These are phyloP conservation scores for Selaginella moellendorffii DNA, from an alignment of 75 land plant genomes.

Conservation along the genomic window DNA sequence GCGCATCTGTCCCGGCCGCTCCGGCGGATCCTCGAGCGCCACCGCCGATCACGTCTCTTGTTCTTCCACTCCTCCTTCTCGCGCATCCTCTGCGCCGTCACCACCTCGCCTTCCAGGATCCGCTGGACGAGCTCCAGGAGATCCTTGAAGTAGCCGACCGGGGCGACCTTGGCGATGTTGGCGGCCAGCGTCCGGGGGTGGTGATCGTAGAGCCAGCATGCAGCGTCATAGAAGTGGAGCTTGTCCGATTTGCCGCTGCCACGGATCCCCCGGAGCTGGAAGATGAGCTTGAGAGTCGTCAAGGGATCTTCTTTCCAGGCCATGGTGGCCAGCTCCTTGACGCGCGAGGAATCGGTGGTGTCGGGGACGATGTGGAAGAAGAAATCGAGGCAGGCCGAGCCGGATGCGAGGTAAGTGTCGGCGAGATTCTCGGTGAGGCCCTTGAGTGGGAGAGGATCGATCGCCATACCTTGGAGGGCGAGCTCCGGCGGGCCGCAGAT, in stretches of 20 bases:
- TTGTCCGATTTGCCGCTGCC: too few relatives aligned
- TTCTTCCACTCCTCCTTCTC: too few relatives aligned
- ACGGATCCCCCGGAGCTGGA: slow-evolving; percentile 51
- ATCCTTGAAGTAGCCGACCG: slow-evolving; percentile 62
- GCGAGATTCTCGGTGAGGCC: slow-evolving; percentile 57
- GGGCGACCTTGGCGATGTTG: slow-evolving; percentile 34
- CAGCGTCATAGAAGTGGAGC: slow-evolving; percentile 45
- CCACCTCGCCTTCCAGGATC: slow-evolving; percentile 26
- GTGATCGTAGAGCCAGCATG: slow-evolving; percentile 43
- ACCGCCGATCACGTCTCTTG: too few relatives aligned
- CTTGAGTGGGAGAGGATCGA: too few relatives aligned
- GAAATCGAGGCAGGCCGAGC: slow-evolving; percentile 54
- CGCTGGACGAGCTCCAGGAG: slow-evolving; percentile 46
- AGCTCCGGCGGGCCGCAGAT: too few relatives aligned
- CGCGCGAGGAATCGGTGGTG: slow-evolving; percentile 18
- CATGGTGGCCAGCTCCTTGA: slow-evolving; percentile 13
- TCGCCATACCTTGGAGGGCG: too few relatives aligned
- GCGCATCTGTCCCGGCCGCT: too few relatives aligned
- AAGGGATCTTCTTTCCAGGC: slow-evolving; percentile 46
- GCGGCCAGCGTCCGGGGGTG: slow-evolving; percentile 46
- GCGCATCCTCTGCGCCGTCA: background rate
- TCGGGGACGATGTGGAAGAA: slow-evolving; percentile 65
- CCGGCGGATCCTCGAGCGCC: too few relatives aligned
- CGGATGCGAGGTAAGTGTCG: slow-evolving; percentile 38
- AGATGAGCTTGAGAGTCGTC: slow-evolving; percentile 55